Evolutionary conservation across 805 yeast genomes (phyloP).

Genomic region (Tetrapisispora fleetii): DNA sequence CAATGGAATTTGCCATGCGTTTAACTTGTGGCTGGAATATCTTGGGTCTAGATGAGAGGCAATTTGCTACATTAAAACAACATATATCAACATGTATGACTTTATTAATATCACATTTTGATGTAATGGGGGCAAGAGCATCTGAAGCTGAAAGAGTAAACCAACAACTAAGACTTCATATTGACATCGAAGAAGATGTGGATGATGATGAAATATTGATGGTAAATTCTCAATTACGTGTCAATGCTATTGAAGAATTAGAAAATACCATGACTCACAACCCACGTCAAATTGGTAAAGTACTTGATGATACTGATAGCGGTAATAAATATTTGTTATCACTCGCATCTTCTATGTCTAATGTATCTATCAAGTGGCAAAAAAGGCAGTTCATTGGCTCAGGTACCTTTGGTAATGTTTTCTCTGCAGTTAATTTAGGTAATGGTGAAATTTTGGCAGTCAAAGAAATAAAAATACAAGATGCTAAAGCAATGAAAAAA

Average conservation of each 20-base stretch:
- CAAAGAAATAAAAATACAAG: constrained; percentile 86
- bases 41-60: constrained; percentile 65
- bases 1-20: constrained; percentile 92
- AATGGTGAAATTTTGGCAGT: constrained; percentile 97
- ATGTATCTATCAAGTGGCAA: constrained; percentile 93
- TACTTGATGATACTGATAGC: constrained; percentile 75
- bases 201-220: constrained; percentile 46
- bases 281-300: constrained; percentile 64
- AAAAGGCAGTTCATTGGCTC: constrained; percentile 90
- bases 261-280: constrained; percentile 42
- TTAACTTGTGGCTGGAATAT: constrained; percentile 88
- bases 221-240: constrained; percentile 56
- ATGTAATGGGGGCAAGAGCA: constrained; percentile 95
- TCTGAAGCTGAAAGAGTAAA: constrained; percentile 40
- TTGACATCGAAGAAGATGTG: constrained; percentile 34
- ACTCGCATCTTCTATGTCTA: constrained; percentile 79
- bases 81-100: constrained; percentile 95
- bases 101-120: constrained; percentile 86
- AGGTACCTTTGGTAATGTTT: constrained; percentile 92
- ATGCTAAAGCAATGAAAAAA: constrained; percentile 71
- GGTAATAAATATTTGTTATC: constrained; percentile 81
- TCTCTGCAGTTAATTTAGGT: constrained; percentile 82
- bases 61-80: constrained; percentile 58
- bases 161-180: constrained; percentile 26
- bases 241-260: constrained; percentile 52